Conservation (phyloP, 148 eudicot genomes). For the Vaccinium darrowii region DNA sequence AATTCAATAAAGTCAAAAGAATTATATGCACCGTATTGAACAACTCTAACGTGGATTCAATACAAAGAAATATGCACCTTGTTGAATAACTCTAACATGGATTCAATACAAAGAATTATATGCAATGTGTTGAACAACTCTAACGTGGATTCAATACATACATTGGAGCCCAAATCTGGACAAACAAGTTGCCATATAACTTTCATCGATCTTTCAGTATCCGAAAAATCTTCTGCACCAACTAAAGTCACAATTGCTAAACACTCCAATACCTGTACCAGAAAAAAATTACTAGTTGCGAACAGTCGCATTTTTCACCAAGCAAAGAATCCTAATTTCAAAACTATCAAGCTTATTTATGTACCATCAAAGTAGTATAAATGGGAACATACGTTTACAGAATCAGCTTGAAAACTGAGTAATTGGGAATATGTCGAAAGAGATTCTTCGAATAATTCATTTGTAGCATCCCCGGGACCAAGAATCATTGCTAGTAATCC, state of each 20-base stretch:
- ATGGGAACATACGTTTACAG: background rate
- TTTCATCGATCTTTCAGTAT: background rate
- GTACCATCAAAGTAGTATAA: background rate
- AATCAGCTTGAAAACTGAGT: background rate
- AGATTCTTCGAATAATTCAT: background rate
- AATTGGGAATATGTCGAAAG: background rate
- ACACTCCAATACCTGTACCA: background rate
- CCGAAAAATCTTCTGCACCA: background rate
- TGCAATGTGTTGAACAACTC: background rate
- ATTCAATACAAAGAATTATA: background rate
- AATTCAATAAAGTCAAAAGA: background rate
- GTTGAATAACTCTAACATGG: background rate
- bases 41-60: too few relatives aligned
- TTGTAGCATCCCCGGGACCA: background rate
- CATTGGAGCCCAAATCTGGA: background rate
- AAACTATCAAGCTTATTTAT: background rate
- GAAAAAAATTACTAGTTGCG: background rate
- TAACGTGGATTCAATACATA: background rate
- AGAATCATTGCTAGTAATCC: conserved; percentile 1
- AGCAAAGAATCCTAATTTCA: background rate
- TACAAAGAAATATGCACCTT: too few relatives aligned
- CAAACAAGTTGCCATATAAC: background rate
- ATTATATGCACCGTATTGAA: background rate
- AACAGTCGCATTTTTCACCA: background rate
- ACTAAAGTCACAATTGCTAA: conserved; percentile 5